Conservation (phyloP, 345 rosid genomes). For the Nasturtium officinale region DNA sequence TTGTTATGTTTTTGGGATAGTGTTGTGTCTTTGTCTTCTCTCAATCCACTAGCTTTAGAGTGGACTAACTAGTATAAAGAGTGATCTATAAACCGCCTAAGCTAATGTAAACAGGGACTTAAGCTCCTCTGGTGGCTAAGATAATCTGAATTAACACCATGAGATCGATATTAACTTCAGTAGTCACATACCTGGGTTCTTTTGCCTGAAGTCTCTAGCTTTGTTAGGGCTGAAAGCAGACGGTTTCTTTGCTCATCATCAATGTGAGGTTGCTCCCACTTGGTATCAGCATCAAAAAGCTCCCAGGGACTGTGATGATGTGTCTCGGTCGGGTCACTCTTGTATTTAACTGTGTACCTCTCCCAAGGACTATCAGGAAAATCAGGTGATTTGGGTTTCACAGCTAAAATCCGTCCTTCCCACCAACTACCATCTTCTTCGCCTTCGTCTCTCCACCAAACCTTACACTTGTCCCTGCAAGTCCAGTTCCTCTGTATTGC, state of each 20-base stretch:
- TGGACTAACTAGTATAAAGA: background rate
- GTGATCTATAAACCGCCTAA: constrained; percentile 1
- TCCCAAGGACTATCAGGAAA: constrained; percentile 98
- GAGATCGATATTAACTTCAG: constrained; percentile 1
- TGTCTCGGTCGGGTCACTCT: constrained; percentile 71
- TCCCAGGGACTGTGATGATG: constrained; percentile 99
- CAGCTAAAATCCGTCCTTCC: constrained; percentile 80
- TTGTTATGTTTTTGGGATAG: constrained; percentile 7
- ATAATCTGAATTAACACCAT: constrained; percentile 7
- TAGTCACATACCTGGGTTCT: constrained; percentile 57
- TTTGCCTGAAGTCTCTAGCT: constrained; percentile 64
- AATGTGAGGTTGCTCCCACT: constrained; percentile 75
- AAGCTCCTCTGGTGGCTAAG: background rate
- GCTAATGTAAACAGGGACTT: background rate
- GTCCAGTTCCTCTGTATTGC: constrained; percentile 82
- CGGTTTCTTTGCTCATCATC: constrained; percentile 56
- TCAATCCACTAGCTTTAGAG: constrained; percentile 2
- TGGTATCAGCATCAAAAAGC: constrained; percentile 75
- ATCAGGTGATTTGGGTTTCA: constrained; percentile 69
- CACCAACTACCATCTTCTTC: constrained; percentile 96
- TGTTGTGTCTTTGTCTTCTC: constrained; percentile 10
- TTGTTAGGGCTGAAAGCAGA: constrained; percentile 59
- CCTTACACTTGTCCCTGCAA: constrained; percentile 85
- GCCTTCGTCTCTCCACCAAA: constrained; percentile 92
- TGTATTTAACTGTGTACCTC: constrained; percentile 75